A percentile compares a stretch with the other conserved stretches of the same genome.
Evolutionary conservation across 495 filamentous ascomycete species (phyloP).

Genomic region (Umbilicaria muhlenbergii): DNA sequence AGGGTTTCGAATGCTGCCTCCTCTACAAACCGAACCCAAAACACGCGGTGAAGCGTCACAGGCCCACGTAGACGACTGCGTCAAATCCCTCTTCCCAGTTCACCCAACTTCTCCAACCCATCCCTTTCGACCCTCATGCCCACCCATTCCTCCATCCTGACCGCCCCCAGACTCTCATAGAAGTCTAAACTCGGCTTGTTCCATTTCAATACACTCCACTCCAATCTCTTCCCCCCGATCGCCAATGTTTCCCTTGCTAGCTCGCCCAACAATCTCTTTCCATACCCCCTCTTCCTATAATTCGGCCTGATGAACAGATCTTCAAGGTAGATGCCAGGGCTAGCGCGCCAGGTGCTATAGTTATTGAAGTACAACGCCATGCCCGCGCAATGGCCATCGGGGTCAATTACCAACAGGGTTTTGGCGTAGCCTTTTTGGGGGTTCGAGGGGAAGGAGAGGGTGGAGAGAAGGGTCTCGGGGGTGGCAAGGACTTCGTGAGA

Average conservation of each 20-base stretch:
- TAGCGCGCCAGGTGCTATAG: slow-evolving; percentile 73
- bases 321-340: slow-evolving; percentile 85
- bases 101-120: slow-evolving; percentile 40
- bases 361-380: slow-evolving; percentile 58
- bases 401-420: slow-evolving; percentile 19
- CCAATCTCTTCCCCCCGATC: slow-evolving; percentile 59
- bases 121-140: slow-evolving; percentile 78
- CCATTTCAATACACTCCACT: slow-evolving; percentile 88
- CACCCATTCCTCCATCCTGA: slow-evolving; percentile 71
- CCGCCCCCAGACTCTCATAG: slow-evolving; percentile 68
- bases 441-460: slow-evolving; percentile 56
- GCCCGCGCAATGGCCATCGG: slow-evolving; percentile 27
- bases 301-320: slow-evolving; percentile 69
- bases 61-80: too few relatives aligned
- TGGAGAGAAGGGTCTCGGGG: slow-evolving; percentile 49
- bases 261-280: slow-evolving; percentile 54
- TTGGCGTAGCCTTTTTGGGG: slow-evolving; percentile 23
- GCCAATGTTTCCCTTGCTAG: slow-evolving; percentile 56
- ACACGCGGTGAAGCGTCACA: too few relatives aligned
- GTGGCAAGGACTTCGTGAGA: slow-evolving; percentile 66
- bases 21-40: too few relatives aligned
- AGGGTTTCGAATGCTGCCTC: too few relatives aligned
- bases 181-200: slow-evolving; percentile 83
- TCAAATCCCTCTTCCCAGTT: too few relatives aligned
- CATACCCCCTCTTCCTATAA: slow-evolving; percentile 64